phyloP scores from a whole-genome alignment of 805 yeast species.

The Ogataea corticis region DNA sequence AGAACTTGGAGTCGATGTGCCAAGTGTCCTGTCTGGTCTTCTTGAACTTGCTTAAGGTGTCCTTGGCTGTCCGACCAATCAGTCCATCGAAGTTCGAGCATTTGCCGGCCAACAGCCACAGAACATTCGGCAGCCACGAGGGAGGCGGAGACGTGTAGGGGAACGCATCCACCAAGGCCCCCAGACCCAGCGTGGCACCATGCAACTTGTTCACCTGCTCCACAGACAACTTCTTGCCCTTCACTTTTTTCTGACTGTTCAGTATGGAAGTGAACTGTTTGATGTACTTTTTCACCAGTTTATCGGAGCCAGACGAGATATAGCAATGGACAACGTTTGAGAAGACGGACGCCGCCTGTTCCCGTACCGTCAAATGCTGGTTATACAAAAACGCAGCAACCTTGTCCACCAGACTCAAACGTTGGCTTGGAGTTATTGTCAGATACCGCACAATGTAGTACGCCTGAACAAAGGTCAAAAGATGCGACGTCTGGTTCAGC shows the following conservation, averaged over 20 bases:
- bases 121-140: conserved; percentile 75
- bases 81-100: conserved; percentile 74
- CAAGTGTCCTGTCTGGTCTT: conserved; percentile 94
- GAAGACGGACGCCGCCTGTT: conserved; percentile 68
- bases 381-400: conserved; percentile 58
- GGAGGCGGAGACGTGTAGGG: conserved; percentile 94
- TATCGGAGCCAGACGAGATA: conserved; percentile 48
- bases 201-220: conserved; percentile 57
- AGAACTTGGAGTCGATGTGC: conserved; percentile 82
- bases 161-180: conserved; percentile 85
- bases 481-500: conserved; percentile 62
- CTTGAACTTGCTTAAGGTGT: conserved; percentile 77
- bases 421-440: conserved; percentile 47
- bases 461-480: conserved; percentile 70
- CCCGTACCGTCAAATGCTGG: conserved; percentile 72
- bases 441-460: conserved; percentile 70
- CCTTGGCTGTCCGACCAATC: conserved; percentile 82
- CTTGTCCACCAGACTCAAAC: conserved; percentile 49
- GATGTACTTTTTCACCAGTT: conserved; percentile 42
- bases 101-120: conserved; percentile 68
- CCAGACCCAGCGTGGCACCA: conserved; percentile 86
- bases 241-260: conserved; percentile 31
- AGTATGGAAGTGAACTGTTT: conserved; percentile 46
- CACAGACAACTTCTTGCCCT: conserved; percentile 37
- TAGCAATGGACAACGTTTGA: conserved; percentile 75